phyloP scores from a whole-genome alignment of 331 rosid genomes.

The Cydonia oblonga region DNA sequence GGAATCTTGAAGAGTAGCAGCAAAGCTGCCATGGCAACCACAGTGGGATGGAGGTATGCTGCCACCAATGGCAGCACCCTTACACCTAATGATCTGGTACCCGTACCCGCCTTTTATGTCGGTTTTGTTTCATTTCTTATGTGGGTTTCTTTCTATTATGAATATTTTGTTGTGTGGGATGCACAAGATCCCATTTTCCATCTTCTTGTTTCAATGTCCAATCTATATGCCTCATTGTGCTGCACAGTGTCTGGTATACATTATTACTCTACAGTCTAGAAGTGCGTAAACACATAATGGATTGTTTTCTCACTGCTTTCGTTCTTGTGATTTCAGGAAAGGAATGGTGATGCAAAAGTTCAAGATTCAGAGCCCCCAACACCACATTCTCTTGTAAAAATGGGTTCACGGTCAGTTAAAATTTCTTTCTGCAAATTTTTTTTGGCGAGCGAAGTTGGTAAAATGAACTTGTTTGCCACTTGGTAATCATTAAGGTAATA shows the following conservation, averaged over 20 bases:
- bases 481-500: conserved; percentile 10
- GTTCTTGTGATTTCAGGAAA: conserved; percentile 48
- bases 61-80: conserved; percentile 81
- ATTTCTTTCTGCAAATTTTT: neutral
- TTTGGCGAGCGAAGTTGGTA: neutral
- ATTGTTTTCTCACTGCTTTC: neutral
- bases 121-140: neutral
- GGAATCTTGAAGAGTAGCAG: conserved; percentile 22
- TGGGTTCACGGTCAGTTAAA: conserved; percentile 70
- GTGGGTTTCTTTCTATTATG: neutral
- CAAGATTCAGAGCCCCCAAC: conserved; percentile 94
- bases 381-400: conserved; percentile 70
- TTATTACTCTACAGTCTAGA: neutral
- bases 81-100: conserved; percentile 68
- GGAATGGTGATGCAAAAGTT: conserved; percentile 66
- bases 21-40: conserved; percentile 52
- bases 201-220: neutral
- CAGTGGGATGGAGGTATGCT: conserved; percentile 67
- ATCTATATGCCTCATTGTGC: neutral
- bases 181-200: neutral
- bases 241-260: neutral
- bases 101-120: neutral
- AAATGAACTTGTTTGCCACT: neutral
- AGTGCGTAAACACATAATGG: neutral
- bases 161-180: neutral